These are phyloP conservation scores for Aspergillus funiculosus DNA, from an alignment of 495 filamentous ascomycete genomes.

Conservation along the genomic window DNA sequence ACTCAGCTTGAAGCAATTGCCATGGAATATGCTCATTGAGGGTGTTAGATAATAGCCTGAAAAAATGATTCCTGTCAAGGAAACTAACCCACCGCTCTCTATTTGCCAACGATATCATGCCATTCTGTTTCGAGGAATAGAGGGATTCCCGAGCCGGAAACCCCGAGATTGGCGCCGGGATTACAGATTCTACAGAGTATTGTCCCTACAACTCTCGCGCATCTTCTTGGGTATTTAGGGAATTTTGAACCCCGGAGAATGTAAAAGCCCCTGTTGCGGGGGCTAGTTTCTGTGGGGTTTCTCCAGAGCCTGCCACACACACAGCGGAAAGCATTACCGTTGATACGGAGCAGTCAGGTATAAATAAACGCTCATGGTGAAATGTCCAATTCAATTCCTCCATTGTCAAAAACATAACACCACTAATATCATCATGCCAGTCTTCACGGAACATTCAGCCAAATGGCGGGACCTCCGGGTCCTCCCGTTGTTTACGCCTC, in stretches of 20 bases:
- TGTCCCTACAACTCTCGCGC: neutral
- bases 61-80: too few relatives aligned
- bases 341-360: neutral
- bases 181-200: too few relatives aligned
- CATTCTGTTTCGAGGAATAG: too few relatives aligned
- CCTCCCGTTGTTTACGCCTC: conserved; percentile 19
- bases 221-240: too few relatives aligned
- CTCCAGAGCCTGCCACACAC: neutral
- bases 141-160: too few relatives aligned
- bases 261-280: neutral
- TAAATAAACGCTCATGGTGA: neutral
- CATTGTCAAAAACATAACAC: neutral
- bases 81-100: too few relatives aligned
- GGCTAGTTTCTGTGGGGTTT: neutral
- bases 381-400: neutral
- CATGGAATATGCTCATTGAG: too few relatives aligned
- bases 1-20: too few relatives aligned
- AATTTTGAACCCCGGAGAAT: too few relatives aligned
- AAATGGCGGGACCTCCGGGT: conserved; percentile 20
- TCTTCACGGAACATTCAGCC: conserved; percentile 27
- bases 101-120: too few relatives aligned
- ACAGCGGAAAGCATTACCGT: neutral
- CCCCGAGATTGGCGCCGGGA: too few relatives aligned
- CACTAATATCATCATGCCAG: conserved; percentile 27
- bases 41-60: too few relatives aligned